These are phyloP conservation scores for Salix dunnii DNA, from an alignment of 345 rosid species.

Conservation along the genomic window DNA sequence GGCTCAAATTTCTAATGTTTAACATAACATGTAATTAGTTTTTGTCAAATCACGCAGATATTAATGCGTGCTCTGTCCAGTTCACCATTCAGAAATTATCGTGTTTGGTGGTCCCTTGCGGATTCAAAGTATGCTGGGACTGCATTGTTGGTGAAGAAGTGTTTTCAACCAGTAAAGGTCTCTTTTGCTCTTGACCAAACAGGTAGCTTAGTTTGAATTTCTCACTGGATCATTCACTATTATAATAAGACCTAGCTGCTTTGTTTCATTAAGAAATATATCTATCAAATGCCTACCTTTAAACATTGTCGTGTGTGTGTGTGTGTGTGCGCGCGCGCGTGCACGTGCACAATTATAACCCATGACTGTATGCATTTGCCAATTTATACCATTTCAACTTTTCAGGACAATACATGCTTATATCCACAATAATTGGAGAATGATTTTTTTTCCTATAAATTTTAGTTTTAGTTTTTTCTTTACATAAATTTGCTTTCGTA, in stretches of 20 bases:
- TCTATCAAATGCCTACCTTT: no score
- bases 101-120: conserved; percentile 94
- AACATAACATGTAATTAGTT: neutral
- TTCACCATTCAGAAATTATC: conserved; percentile 70
- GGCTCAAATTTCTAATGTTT: neutral
- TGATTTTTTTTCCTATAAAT: neutral
- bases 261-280: no score
- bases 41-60: conserved; percentile 44
- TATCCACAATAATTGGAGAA: neutral
- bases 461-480: neutral
- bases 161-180: conserved; percentile 57
- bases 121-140: conserved; percentile 98
- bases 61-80: conserved; percentile 73
- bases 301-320: no score
- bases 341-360: no score
- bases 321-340: fast-evolving
- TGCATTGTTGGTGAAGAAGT: conserved; percentile 80
- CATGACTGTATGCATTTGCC: neutral
- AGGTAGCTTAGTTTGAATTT: conserved; percentile 39
- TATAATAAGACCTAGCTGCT: neutral
- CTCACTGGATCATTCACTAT: conserved; percentile 1
- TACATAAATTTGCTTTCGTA: no score
- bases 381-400: neutral
- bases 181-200: conserved; percentile 67
- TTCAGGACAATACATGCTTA: neutral